Percentiles rank a stretch among this genome's conserved stretches.
phyloP scores from a whole-genome alignment of 345 rosid species.

The Cardamine resedifolia region DNA sequence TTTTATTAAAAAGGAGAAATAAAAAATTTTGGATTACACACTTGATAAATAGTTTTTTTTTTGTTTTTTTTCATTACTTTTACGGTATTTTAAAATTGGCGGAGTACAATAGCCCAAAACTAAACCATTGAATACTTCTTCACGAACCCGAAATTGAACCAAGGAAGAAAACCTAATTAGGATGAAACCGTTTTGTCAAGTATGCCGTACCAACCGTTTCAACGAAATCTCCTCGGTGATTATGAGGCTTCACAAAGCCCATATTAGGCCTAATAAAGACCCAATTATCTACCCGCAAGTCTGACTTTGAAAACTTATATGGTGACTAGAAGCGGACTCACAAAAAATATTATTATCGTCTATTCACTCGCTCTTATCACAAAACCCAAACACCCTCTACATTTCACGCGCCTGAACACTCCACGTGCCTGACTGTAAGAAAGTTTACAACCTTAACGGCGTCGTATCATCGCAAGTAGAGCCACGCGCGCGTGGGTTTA shows the following conservation, averaged over 20 bases:
- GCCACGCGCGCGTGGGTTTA: slow-evolving; percentile 17
- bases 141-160: no score
- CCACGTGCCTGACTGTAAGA: neutral
- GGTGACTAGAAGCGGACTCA: slow-evolving; percentile 15
- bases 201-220: no score
- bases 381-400: slow-evolving; percentile 6
- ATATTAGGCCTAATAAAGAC: neutral
- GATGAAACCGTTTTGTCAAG: no score
- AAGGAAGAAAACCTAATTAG: no score
- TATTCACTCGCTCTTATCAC: slow-evolving; percentile 42
- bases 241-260: neutral
- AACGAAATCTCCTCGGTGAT: no score
- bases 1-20: no score
- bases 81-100: no score
- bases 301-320: neutral
- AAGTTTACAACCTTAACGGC: neutral
- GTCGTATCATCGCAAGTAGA: neutral
- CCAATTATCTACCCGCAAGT: slow-evolving; percentile 3
- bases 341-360: slow-evolving; percentile 9
- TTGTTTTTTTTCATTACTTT: no score
- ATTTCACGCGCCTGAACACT: slow-evolving; percentile 5
- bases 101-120: no score
- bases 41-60: no score
- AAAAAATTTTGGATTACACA: neutral
- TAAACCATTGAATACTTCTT: no score